Conservation (phyloP, 2,329 filamentous ascomycete genomes). For the Beauveria medogensis region DNA sequence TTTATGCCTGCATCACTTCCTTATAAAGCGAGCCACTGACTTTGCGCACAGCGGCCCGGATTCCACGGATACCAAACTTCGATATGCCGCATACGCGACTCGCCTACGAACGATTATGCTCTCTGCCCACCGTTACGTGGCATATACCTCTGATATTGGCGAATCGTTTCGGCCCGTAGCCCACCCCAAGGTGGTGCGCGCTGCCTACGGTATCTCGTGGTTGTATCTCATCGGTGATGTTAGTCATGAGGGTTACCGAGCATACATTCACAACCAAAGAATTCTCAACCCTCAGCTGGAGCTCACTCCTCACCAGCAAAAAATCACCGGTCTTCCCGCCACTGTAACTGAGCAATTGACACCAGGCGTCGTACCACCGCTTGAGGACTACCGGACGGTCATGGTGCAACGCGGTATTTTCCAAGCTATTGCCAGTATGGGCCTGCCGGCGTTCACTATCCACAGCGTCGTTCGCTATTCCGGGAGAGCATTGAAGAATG, state of each 20-base stretch:
- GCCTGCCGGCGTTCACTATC: slow-evolving; percentile 85
- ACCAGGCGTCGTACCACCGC: slow-evolving; percentile 49
- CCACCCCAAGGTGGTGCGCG: slow-evolving; percentile 71
- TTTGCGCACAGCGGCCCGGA: slow-evolving; percentile 41
- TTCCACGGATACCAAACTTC: slow-evolving; percentile 74
- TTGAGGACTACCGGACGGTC: slow-evolving; percentile 85
- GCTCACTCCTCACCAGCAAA: slow-evolving; percentile 41
- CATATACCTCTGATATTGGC: slow-evolving; percentile 93
- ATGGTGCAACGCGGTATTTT: slow-evolving; percentile 89
- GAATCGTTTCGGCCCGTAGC: slow-evolving; percentile 92
- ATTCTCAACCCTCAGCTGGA: slow-evolving; percentile 60
- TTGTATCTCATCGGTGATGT: slow-evolving; percentile 88
- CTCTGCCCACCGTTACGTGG: slow-evolving; percentile 89
- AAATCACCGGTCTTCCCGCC: slow-evolving; percentile 36
- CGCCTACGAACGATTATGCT: slow-evolving; percentile 80
- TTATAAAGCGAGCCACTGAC: slow-evolving; percentile 15
- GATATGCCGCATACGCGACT: slow-evolving; percentile 88
- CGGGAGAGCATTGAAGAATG: slow-evolving; percentile 73
- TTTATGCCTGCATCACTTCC: slow-evolving; percentile 3
- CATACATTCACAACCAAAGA: slow-evolving; percentile 79
- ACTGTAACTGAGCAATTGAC: slow-evolving; percentile 21
- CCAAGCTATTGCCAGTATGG: slow-evolving; percentile 88
- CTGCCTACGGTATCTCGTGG: slow-evolving; percentile 89
- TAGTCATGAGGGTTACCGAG: slow-evolving; percentile 87
- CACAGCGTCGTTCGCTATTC: slow-evolving; percentile 89